These are phyloP conservation scores for Collybiopsis luxurians DNA, from an alignment of 768 basidiomycete species.

Conservation along the genomic window DNA sequence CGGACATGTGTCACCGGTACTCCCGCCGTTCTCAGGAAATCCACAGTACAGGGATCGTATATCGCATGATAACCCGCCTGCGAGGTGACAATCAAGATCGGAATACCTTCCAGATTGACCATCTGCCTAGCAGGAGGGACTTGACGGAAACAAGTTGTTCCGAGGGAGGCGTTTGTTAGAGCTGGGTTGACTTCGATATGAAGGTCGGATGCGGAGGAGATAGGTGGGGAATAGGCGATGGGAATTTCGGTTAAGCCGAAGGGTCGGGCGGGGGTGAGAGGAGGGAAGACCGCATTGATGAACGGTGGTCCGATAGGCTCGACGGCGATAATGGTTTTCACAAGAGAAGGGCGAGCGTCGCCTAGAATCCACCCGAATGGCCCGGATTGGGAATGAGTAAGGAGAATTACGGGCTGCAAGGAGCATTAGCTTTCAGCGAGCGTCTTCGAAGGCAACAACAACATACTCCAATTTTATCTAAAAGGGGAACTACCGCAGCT, in stretches of 20 bases:
- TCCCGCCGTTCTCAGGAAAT: conserved; percentile 30
- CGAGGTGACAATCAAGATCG: conserved; percentile 34
- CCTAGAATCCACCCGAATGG: conserved; percentile 33
- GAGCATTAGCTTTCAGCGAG: background rate
- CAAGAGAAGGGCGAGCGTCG: conserved; percentile 28
- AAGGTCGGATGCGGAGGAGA: conserved; percentile 27
- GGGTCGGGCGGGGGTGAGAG: conserved; percentile 22
- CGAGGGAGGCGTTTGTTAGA: conserved; percentile 12
- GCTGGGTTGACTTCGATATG: conserved; percentile 15
- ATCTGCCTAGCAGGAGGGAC: conserved; percentile 27
- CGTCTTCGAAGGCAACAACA: background rate
- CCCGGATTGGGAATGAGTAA: conserved; percentile 38
- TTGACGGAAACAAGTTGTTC: conserved; percentile 28
- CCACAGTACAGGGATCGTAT: conserved; percentile 32
- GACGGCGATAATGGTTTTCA: conserved; percentile 34
- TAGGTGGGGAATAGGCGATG: conserved; percentile 30
- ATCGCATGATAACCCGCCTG: conserved; percentile 35
- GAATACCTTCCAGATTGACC: conserved; percentile 27
- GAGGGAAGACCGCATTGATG: conserved; percentile 24
- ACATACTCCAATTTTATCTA: conserved; percentile 37
- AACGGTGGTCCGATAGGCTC: conserved; percentile 38
- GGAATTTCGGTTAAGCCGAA: conserved; percentile 35
- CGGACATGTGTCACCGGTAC: conserved; percentile 30
- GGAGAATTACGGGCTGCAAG: conserved; percentile 27
- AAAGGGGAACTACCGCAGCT: conserved; percentile 26